These are phyloP conservation scores for Yarrowia sp. DNA, from an alignment of 805 yeast species.

Conservation along the genomic window DNA sequence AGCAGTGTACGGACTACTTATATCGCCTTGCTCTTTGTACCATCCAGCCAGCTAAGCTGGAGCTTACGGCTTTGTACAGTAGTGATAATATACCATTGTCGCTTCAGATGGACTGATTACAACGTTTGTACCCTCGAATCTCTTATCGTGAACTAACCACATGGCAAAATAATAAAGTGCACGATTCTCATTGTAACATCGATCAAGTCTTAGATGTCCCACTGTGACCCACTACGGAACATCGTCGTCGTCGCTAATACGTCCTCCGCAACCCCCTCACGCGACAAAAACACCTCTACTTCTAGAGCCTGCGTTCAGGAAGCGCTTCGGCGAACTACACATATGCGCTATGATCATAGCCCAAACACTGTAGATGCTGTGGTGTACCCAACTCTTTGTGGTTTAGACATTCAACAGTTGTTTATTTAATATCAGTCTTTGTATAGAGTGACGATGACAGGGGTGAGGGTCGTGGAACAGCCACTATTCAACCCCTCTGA, in stretches of 20 bases:
- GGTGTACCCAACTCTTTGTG: neutral
- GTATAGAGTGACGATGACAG: neutral
- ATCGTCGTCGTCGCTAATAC: neutral
- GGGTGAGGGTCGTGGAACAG: neutral
- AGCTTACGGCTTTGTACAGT: conserved; percentile 7
- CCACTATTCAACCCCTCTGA: neutral
- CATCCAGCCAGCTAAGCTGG: conserved; percentile 1
- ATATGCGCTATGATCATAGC: neutral
- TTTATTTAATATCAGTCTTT: conserved; percentile 4
- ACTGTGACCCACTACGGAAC: neutral
- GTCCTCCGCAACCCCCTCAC: neutral
- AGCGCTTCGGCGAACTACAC: neutral
- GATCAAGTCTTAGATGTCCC: neutral
- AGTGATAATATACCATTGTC: neutral
- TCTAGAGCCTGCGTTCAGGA: conserved; percentile 6
- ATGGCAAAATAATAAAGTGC: neutral
- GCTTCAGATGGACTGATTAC: neutral
- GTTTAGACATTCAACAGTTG: neutral
- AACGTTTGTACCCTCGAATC: conserved; percentile 9
- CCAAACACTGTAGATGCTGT: neutral
- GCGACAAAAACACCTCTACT: neutral
- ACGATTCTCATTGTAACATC: neutral
- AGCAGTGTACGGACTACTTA: neutral
- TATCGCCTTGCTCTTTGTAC: neutral
- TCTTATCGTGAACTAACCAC: conserved; percentile 9